phyloP scores from a whole-genome alignment of 805 yeast species.

The Wickerhamiella musiphila region DNA sequence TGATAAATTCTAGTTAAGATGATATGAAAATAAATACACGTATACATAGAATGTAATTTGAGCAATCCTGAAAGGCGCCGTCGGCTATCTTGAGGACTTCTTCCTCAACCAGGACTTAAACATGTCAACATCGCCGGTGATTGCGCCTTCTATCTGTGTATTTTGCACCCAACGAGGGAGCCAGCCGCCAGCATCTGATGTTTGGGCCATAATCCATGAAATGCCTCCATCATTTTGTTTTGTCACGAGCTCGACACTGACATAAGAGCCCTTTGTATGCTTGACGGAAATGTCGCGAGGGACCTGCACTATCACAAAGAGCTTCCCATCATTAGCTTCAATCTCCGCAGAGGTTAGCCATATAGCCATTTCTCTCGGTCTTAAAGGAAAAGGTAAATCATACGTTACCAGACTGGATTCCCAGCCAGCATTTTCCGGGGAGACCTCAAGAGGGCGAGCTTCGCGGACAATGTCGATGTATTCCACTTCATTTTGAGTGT shows the following conservation, averaged over 20 bases:
- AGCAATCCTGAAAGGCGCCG: too few species aligned
- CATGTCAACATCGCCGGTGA: too few species aligned
- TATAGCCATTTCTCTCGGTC: conserved; percentile 21
- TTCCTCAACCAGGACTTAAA: too few species aligned
- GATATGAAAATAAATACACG: too few species aligned
- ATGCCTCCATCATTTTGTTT: conserved; percentile 12
- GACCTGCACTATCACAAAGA: conserved; percentile 22
- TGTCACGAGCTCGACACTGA: conserved; percentile 23
- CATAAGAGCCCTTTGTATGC: conserved; percentile 19
- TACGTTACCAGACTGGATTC: conserved; percentile 17
- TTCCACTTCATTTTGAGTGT: conserved; percentile 24
- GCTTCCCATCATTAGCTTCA: conserved; percentile 18
- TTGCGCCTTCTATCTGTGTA: too few species aligned
- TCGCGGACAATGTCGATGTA: conserved; percentile 22
- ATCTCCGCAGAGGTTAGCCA: conserved; percentile 20
- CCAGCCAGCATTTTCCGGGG: conserved; percentile 13
- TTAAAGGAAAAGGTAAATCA: conserved; percentile 21
- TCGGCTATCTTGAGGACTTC: too few species aligned
- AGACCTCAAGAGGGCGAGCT: conserved; percentile 13
- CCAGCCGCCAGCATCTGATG: conserved; percentile 25
- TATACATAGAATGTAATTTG: too few species aligned
- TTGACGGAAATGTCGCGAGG: conserved; percentile 16
- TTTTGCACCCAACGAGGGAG: conserved; percentile 25
- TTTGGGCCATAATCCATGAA: conserved; percentile 25
- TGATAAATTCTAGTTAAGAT: too few species aligned